Evolutionary conservation across 345 rosid genomes (phyloP).

Genomic region (Citrus inodora): DNA sequence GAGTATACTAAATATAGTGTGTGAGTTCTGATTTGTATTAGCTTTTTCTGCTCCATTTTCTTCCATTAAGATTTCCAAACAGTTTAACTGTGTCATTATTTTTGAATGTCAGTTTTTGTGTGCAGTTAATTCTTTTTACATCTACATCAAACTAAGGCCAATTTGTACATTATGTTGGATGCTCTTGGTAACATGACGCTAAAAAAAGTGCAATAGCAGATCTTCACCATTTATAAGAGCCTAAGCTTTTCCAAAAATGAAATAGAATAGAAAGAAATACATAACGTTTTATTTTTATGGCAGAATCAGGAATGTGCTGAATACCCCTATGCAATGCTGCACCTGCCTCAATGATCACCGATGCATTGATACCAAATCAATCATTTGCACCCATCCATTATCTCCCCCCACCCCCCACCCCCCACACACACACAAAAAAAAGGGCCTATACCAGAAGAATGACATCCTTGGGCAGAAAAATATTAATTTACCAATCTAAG

Average conservation of each 20-base stretch:
- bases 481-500: neutral
- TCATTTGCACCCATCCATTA: too few species aligned
- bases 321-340: neutral
- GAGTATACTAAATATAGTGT: neutral
- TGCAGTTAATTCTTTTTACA: neutral
- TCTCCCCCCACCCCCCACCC: too few species aligned
- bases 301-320: too few species aligned
- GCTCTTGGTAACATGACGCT: neutral
- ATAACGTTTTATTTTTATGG: too few species aligned
- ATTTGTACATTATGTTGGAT: neutral
- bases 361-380: neutral
- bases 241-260: neutral
- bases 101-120: constrained; percentile 7
- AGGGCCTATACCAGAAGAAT: neutral
- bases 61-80: constrained; percentile 5
- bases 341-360: neutral
- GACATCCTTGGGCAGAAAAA: neutral
- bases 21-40: constrained; percentile 12
- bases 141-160: neutral
- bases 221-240: neutral
- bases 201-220: neutral
- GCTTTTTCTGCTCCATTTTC: constrained; percentile 17
- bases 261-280: neutral
- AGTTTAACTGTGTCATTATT: constrained; percentile 16
- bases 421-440: too few species aligned